A percentile compares a stretch with the other conserved stretches of the same genome.
Conservation (phyloP, 768 basidiomycete species). For the Collybia sp. region DNA sequence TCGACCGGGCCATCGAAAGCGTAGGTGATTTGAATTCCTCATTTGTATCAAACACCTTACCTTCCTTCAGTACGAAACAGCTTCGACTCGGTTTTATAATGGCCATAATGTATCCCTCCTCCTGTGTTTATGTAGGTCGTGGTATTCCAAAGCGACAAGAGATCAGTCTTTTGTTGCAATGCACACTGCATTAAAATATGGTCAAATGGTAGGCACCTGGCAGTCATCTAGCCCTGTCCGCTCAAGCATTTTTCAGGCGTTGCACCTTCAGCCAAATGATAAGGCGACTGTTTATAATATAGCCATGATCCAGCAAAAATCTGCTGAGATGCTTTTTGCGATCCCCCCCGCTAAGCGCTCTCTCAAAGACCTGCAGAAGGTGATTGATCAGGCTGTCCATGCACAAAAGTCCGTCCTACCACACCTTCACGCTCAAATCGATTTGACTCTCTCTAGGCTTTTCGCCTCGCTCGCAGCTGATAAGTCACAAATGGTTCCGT, state of each 20-base stretch:
- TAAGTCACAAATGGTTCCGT: conserved; percentile 64
- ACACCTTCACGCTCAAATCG: neutral
- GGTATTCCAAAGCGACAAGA: conserved; percentile 92
- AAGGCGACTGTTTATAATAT: conserved; percentile 93
- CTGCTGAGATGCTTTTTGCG: conserved; percentile 82
- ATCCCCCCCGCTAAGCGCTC: conserved; percentile 73
- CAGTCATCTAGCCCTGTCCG: neutral
- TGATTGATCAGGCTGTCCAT: conserved; percentile 75
- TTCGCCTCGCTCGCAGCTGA: conserved; percentile 84
- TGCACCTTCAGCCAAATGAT: conserved; percentile 81
- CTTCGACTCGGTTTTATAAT: conserved; percentile 71
- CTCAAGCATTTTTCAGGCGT: conserved; percentile 48
- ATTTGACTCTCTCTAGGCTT: conserved; percentile 43
- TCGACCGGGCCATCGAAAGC: conserved; percentile 92
- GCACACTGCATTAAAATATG: conserved; percentile 80
- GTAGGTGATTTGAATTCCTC: conserved; percentile 40
- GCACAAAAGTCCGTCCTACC: conserved; percentile 69
- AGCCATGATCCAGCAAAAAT: conserved; percentile 97
- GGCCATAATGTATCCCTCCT: conserved; percentile 73
- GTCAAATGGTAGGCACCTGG: conserved; percentile 56
- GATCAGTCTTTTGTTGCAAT: conserved; percentile 82
- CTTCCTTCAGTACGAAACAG: conserved; percentile 78
- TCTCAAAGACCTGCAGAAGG: conserved; percentile 72
- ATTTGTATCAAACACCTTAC: neutral
- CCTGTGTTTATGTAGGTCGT: conserved; percentile 85